phyloP scores from a whole-genome alignment of 805 yeast species.

The Clavispora santaluciae region DNA sequence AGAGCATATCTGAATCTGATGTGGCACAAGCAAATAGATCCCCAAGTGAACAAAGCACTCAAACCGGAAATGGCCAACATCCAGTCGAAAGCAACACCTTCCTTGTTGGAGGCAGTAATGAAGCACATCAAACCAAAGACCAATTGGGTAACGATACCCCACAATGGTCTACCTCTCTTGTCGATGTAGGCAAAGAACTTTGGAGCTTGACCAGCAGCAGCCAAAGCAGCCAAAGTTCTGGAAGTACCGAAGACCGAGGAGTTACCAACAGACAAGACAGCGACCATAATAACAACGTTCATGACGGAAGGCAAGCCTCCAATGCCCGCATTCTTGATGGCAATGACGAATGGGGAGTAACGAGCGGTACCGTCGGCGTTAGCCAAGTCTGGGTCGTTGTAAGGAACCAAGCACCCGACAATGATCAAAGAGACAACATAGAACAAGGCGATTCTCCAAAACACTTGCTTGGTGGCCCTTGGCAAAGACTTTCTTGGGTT shows the following conservation, averaged over 20 bases:
- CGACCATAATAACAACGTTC: slow-evolving; percentile 67
- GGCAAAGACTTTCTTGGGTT: slow-evolving; percentile 61
- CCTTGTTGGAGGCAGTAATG: slow-evolving; percentile 40
- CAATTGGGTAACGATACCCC: slow-evolving; percentile 29
- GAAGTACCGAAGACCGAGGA: slow-evolving; percentile 72
- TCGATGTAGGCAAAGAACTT: slow-evolving; percentile 40
- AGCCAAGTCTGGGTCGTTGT: slow-evolving; percentile 42
- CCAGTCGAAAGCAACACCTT: slow-evolving; percentile 22
- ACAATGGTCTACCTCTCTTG: slow-evolving; percentile 38
- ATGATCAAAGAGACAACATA: slow-evolving; percentile 45
- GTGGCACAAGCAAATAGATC: slow-evolving; percentile 22
- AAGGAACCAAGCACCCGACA: slow-evolving; percentile 46
- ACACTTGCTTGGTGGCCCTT: slow-evolving; percentile 59
- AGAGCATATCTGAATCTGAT: slow-evolving; percentile 24
- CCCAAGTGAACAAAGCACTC: slow-evolving; percentile 26
- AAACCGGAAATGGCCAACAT: slow-evolving; percentile 23
- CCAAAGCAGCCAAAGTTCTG: slow-evolving; percentile 62
- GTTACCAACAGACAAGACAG: slow-evolving; percentile 74
- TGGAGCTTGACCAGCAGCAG: slow-evolving; percentile 70
- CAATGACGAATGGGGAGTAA: slow-evolving; percentile 69
- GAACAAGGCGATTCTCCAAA: slow-evolving; percentile 59
- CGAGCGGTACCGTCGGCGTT: slow-evolving; percentile 53
- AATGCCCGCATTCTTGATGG: slow-evolving; percentile 58
- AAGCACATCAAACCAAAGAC: slow-evolving; percentile 58
- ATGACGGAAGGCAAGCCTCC: slow-evolving; percentile 65